Evolutionary conservation across 1,284 basidiomycete genomes (phyloP).

Genomic region (Ganoderma multipileum): DNA sequence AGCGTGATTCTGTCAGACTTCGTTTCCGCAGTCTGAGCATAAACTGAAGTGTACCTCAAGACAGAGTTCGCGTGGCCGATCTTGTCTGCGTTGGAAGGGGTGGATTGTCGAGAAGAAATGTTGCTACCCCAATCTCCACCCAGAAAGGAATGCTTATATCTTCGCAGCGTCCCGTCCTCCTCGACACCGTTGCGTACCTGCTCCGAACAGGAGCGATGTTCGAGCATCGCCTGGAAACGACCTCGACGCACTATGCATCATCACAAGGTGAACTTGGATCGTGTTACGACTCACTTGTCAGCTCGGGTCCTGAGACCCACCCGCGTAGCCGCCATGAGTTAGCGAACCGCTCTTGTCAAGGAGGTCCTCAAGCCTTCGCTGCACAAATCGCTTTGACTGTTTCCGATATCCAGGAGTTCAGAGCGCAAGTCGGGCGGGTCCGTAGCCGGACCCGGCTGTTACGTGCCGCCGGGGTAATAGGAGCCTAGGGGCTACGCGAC

Average conservation of each 20-base stretch:
- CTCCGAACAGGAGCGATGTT: neutral
- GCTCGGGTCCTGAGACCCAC: constrained; percentile 4
- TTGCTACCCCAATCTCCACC: neutral
- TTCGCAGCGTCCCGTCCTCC: neutral
- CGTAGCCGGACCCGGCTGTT: neutral
- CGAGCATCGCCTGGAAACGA: constrained; percentile 13
- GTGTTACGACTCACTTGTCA: constrained; percentile 11
- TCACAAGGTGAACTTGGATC: constrained; percentile 5
- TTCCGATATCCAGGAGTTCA: neutral
- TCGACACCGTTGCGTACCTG: neutral
- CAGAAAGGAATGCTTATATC: constrained; percentile 3
- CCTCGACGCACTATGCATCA: constrained; percentile 12
- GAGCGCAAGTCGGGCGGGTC: neutral
- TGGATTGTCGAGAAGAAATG: constrained; percentile 6
- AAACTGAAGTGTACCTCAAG: neutral
- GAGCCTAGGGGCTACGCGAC: neutral
- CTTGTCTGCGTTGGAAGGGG: neutral
- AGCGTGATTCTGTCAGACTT: neutral
- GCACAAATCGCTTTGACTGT: neutral
- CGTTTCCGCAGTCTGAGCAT: neutral
- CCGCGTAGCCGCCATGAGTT: neutral
- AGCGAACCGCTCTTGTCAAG: too few species aligned
- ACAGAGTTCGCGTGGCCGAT: neutral
- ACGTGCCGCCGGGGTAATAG: neutral
- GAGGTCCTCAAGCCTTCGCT: neutral